Percentiles rank a stretch among this genome's conserved stretches.
These are phyloP conservation scores for Priceomyces melissophilus DNA, from an alignment of 805 yeast species.

Conservation along the genomic window DNA sequence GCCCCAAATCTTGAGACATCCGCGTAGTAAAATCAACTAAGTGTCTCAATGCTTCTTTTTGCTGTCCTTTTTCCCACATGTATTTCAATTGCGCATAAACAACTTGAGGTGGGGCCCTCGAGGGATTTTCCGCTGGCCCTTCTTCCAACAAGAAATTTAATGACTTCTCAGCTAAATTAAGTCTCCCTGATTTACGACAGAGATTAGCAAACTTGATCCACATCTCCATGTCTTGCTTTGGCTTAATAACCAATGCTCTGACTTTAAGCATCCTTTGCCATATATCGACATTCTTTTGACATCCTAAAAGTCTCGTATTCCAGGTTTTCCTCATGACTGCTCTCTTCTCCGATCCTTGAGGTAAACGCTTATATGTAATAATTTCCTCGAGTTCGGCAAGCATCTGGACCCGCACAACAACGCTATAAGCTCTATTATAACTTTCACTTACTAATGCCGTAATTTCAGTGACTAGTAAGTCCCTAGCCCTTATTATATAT, in stretches of 20 bases:
- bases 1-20: constrained; percentile 83
- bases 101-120: constrained; percentile 92
- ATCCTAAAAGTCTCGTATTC: constrained; percentile 88
- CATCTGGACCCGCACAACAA: constrained; percentile 96
- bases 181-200: constrained; percentile 89
- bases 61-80: constrained; percentile 94
- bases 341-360: constrained; percentile 78
- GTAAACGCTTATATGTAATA: constrained; percentile 79
- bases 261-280: constrained; percentile 97
- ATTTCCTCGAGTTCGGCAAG: constrained; percentile 95
- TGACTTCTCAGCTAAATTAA: constrained; percentile 90
- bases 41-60: constrained; percentile 79
- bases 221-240: constrained; percentile 94
- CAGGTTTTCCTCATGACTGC: constrained; percentile 83
- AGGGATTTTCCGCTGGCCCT: constrained; percentile 58
- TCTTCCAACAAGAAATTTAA: constrained; percentile 75
- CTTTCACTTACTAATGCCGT: constrained; percentile 94
- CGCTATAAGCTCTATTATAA: constrained; percentile 94
- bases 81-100: constrained; percentile 95
- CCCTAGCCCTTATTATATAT: constrained; percentile 83
- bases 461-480: constrained; percentile 84
- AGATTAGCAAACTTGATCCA: constrained; percentile 98
- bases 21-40: constrained; percentile 87
- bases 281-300: constrained; percentile 96
- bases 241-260: constrained; percentile 87